Evolutionary conservation across 106 monocot species (phyloP).

Genomic region (Ottelia alismoides): DNA sequence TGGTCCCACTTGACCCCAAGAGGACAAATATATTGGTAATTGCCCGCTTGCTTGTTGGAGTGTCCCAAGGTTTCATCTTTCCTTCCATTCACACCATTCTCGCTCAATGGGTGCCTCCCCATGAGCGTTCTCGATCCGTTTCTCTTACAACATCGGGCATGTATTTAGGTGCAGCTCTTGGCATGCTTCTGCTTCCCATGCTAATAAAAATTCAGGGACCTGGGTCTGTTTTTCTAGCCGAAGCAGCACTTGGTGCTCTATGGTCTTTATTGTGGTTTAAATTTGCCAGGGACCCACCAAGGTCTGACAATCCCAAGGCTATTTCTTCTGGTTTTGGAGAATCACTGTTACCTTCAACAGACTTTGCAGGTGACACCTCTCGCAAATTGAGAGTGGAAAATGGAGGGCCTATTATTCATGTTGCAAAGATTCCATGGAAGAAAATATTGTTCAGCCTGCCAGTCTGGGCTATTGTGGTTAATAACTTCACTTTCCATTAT

Average conservation of each 20-base stretch:
- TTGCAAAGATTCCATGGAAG: no score
- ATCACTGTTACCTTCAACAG: slow-evolving; percentile 22
- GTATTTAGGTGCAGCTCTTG: slow-evolving; percentile 55
- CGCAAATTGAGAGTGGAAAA: slow-evolving; percentile 16
- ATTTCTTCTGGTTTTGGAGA: slow-evolving; percentile 25
- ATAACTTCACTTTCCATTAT: slow-evolving; percentile 80
- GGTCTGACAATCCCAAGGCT: no score
- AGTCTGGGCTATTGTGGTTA: slow-evolving; percentile 67
- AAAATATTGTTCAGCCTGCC: slow-evolving; percentile 51
- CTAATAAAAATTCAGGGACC: slow-evolving; percentile 42
- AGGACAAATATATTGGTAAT: slow-evolving; percentile 25
- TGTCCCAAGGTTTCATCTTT: slow-evolving; percentile 69
- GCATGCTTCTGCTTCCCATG: slow-evolving; percentile 54
- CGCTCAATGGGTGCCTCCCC: no score
- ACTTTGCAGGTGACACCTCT: slow-evolving; percentile 34
- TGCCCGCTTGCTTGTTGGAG: slow-evolving; percentile 58
- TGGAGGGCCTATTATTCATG: slow-evolving; percentile 5
- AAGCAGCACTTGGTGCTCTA: slow-evolving; percentile 34
- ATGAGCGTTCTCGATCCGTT: slow-evolving; percentile 63
- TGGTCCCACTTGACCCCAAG: slow-evolving; percentile 47
- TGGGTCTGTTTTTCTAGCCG: slow-evolving; percentile 43
- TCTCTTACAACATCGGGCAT: slow-evolving; percentile 74
- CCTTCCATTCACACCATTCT: slow-evolving; percentile 71
- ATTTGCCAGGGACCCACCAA: slow-evolving; percentile 41
- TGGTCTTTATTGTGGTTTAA: slow-evolving; percentile 59